Evolutionary conservation across 2,329 filamentous ascomycete species (phyloP), one percentile per base, ranked within the genome.

Genomic region (Pestalotiopsis sp.): DNA sequence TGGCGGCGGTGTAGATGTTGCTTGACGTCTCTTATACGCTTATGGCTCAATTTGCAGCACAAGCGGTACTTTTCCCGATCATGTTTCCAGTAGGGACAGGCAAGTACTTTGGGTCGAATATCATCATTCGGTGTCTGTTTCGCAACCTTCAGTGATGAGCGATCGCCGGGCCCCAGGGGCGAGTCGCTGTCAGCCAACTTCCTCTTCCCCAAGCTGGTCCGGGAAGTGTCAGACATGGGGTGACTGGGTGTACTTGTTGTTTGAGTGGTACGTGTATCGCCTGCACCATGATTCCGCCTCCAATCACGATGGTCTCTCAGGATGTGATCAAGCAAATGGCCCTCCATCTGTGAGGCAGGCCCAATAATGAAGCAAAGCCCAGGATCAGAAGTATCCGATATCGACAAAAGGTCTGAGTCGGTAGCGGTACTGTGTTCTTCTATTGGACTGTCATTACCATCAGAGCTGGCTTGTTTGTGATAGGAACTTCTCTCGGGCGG

Each of bases 221-320:
- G 45, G 5, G 45, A 52, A 20, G 7, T 3, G 4, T 17, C 17
- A 17, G 17, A 7, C 6, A 4, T 52, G 7, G 45, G 9, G 11
- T 20, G 4, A 9, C 0, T 9, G 17, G 45, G 20, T 14, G 45
- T n/a, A 9, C 6, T 20, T n/a, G 45, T 4, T 9, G 13, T 4
- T 9, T n/a, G 45, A 9, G n/a, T 20, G 2, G 6, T 9, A n/a
- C 2, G n/a, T 23, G n/a, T 1, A 11, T 20, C 1, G 0, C 4
- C 45, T 49, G 14, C 45, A 3, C 4, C n/a, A 49, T 49, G 45
- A 17, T 0, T 17, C 3, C 14, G 17, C 45, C 4, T 49, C n/a
- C 5, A 6, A 4, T 14, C 17, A 4, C 4, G 45, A 11, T 49
- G 13, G 45, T 49, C 45, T 49, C 2, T 6, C 17, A 49, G 14